Base-by-base conservation (phyloP, 495 filamentous ascomycete genomes). In the Penicillium verhagenii region DNA sequence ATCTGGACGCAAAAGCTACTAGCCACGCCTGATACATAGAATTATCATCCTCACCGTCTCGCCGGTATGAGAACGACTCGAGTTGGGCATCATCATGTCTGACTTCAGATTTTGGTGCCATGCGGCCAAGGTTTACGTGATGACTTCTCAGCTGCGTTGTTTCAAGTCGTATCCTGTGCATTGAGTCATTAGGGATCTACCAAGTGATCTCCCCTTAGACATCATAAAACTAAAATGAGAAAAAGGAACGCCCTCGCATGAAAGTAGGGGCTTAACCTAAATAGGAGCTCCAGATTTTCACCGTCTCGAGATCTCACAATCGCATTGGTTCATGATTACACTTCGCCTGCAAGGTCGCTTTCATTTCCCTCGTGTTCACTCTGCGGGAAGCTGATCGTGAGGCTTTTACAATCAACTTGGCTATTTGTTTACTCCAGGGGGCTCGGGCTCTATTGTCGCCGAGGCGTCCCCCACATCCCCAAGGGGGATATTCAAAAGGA, bases 391-490 rank as follows among this genome's bases (percentile, higher is more conserved):
- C 7, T 20, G 33, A 10, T 37, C 40, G 23, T 23, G 50, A 31
- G 21, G 38, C 33, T 24, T 43, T 43, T 23, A 16, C 11, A 4
- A 26, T 26, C 31, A 24, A 40, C 3, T n/a, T 26, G 33, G 19
- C 35, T 33, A 23, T 45, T 53, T 45, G 21, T 33, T 53, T 28
- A 57, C 52, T 59, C 61, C 38, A 67, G 58, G 61, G 57, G 61
- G 45, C n/a, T 24, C 24, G 26, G 40, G 47, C 47, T 56, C 52
- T 60, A 67, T 59, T 57, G 63, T 61, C 28, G 31, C 42, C 37
- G 20, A 3, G 56, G 48, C 54, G 55, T 59, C 59, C 64, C 64
- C 64, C 64, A 65, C 61, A 63, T 67, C 53, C 59, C 52, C 31
- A 65, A 60, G 54, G 64, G 53, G 56, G 57, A 50, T 54, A 56